Evolutionary conservation across 371 early-diverging fungal species (phyloP).

Genomic region (Vairimorpha ceranae): DNA sequence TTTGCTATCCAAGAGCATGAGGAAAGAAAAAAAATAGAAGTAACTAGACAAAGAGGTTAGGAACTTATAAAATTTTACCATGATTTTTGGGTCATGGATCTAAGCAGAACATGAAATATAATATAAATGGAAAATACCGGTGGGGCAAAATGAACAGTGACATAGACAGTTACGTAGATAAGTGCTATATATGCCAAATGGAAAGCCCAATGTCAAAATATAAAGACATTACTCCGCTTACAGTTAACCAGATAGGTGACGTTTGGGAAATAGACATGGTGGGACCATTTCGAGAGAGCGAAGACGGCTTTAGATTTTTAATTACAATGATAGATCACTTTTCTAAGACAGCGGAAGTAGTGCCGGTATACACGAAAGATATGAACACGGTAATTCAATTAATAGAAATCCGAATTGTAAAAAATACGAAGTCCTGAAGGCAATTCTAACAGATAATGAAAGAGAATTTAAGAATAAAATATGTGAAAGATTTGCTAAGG

Average conservation of each 20-base stretch:
- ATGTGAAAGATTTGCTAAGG: neutral
- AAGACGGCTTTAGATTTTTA: conserved; percentile 4
- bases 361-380: neutral
- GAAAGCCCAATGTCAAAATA: neutral
- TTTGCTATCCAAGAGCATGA: too few relatives aligned
- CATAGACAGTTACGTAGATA: too few relatives aligned
- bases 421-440: neutral
- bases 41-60: too few relatives aligned
- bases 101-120: too few relatives aligned
- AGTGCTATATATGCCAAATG: too few relatives aligned
- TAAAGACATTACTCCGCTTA: neutral
- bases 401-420: neutral
- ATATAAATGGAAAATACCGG: too few relatives aligned
- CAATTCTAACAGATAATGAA: conserved; percentile 17
- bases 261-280: conserved; percentile 26
- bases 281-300: neutral
- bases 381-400: neutral
- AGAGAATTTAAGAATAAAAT: conserved; percentile 7
- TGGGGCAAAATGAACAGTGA: too few relatives aligned
- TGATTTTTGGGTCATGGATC: too few relatives aligned
- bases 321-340: conserved; percentile 8
- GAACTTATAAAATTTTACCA: too few relatives aligned
- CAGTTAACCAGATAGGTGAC: neutral
- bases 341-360: conserved; percentile 1
- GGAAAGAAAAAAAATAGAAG: too few relatives aligned